These are phyloP conservation scores for Chenopodium berlandieri DNA, from an alignment of 148 eudicot species.

Conservation along the genomic window DNA sequence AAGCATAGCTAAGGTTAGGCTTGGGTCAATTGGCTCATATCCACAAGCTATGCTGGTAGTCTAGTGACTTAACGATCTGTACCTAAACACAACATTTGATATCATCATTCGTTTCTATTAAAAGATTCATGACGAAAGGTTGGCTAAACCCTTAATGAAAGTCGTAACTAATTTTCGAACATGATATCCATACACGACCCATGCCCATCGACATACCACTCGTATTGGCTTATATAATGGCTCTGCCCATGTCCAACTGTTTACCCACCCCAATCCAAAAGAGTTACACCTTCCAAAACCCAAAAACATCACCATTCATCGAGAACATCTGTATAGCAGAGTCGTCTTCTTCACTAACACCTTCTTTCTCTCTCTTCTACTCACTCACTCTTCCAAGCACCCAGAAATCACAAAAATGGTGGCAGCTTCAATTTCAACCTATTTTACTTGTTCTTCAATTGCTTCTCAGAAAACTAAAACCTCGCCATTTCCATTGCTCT, in stretches of 20 bases:
- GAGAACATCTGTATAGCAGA: not conserved
- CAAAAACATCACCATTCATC: constrained; percentile 3
- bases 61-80: no score
- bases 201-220: no score
- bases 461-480: constrained; percentile 17
- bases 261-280: no score
- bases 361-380: constrained; percentile 10
- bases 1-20: no score
- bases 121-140: no score
- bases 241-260: not conserved
- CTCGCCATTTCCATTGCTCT: constrained; percentile 18
- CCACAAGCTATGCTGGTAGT: no score
- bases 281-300: not conserved
- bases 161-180: no score
- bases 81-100: no score
- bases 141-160: no score
- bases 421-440: constrained; percentile 45
- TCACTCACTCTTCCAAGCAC: no score
- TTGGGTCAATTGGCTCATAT: no score
- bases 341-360: constrained; percentile 3
- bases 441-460: constrained; percentile 27
- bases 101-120: no score
- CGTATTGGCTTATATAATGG: not conserved
- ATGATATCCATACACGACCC: not conserved
- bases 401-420: constrained; percentile 27